Evolutionary conservation across 2,329 filamentous ascomycete species (phyloP).

Genomic region (Zarea fungicola): DNA sequence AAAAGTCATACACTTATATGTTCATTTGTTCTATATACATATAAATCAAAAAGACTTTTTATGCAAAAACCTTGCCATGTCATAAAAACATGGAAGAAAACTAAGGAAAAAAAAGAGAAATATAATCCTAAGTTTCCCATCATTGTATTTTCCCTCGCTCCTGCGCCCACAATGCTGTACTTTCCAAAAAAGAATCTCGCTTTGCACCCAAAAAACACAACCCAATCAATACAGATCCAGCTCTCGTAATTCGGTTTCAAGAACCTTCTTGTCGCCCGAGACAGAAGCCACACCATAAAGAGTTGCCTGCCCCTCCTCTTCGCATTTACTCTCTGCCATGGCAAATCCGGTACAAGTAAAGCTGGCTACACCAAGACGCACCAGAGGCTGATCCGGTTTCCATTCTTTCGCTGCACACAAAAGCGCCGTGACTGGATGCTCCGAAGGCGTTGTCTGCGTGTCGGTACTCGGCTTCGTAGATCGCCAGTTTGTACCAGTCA

Average conservation of each 20-base stretch:
- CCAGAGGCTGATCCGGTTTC: slow-evolving; percentile 23
- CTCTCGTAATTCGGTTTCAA: slow-evolving; percentile 26
- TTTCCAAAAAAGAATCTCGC: background rate
- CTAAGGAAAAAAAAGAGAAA: background rate
- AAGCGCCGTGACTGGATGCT: slow-evolving; percentile 5
- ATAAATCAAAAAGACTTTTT: background rate
- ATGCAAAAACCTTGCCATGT: background rate
- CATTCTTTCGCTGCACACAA: slow-evolving; percentile 16
- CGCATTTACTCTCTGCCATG: slow-evolving; percentile 17
- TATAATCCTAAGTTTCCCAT: background rate
- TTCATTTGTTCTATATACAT: background rate
- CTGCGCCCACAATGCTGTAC: slow-evolving; percentile 6
- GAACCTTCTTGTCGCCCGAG: slow-evolving; percentile 19
- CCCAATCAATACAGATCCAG: slow-evolving; percentile 30
- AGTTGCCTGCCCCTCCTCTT: slow-evolving; percentile 16
- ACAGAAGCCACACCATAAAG: slow-evolving; percentile 25
- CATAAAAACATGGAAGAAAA: background rate
- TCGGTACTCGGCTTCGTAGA: background rate
- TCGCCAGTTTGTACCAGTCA: slow-evolving; percentile 9
- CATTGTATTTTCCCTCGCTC: background rate
- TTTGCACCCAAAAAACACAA: background rate
- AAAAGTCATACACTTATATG: no score
- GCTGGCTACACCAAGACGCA: slow-evolving; percentile 28
- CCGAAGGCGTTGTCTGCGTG: background rate
- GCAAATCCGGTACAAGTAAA: slow-evolving; percentile 23